Percentiles rank a stretch among this genome's conserved stretches.
phyloP scores from a whole-genome alignment of 345 rosid species.

The Eucalyptus caleyi region DNA sequence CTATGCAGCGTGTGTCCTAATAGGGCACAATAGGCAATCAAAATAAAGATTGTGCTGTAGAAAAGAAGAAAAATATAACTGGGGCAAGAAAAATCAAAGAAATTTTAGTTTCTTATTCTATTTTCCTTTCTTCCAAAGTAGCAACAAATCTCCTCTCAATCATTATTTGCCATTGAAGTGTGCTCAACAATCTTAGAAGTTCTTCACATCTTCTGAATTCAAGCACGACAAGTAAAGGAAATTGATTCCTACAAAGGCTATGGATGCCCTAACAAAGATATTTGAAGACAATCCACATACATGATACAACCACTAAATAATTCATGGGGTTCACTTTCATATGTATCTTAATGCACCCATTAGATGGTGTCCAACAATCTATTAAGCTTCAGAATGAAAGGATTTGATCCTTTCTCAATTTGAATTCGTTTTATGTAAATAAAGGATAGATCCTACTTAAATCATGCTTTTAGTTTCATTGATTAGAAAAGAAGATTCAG shows the following conservation, averaged over 20 bases:
- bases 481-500: not conserved
- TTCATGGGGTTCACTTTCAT: not conserved
- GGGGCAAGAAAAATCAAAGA: not conserved
- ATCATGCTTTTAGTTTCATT: not conserved
- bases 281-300: not conserved
- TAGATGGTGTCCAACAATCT: not conserved
- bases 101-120: not conserved
- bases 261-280: not conserved
- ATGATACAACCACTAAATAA: not conserved
- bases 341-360: not conserved
- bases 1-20: not conserved
- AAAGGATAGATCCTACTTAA: not conserved
- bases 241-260: not conserved
- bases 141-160: not conserved
- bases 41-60: not conserved
- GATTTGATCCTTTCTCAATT: not conserved
- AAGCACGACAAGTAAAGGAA: not conserved
- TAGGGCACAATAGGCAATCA: not conserved
- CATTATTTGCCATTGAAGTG: not conserved
- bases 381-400: not conserved
- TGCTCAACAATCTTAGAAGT: not conserved
- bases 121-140: not conserved
- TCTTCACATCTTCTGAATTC: not conserved
- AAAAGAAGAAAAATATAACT: not conserved
- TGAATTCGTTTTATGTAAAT: not conserved